phyloP scores from a whole-genome alignment of 371 early-diverging fungal species.

The Blakeslea trispora region DNA sequence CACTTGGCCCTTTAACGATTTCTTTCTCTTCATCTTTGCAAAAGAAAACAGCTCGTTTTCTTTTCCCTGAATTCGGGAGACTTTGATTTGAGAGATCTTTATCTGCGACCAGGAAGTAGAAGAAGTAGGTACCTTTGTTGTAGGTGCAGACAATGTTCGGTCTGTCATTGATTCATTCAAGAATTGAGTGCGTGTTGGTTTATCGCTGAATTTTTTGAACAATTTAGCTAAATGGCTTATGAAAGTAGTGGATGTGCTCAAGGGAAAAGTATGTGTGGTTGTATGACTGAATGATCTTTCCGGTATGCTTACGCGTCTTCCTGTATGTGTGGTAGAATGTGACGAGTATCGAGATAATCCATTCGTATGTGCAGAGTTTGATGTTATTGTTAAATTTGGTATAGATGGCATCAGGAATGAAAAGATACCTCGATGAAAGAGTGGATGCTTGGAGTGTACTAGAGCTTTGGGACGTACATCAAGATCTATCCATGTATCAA shows the following conservation, averaged over 20 bases:
- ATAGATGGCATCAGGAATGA: conserved; percentile 23
- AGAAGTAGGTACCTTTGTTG: conserved; percentile 5
- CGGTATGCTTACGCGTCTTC: conserved; percentile 5
- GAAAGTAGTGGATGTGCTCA: background rate
- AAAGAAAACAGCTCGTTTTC: background rate
- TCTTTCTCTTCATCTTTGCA: conserved; percentile 6
- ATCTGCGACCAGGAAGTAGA: conserved; percentile 19
- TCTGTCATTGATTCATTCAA: background rate
- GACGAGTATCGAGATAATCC: conserved; percentile 21
- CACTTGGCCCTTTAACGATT: background rate
- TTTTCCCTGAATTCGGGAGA: conserved; percentile 1
- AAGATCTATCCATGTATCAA: conserved; percentile 14
- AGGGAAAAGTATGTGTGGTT: background rate
- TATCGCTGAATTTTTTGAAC: conserved; percentile 5
- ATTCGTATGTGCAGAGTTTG: conserved; percentile 7
- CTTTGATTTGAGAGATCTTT: background rate
- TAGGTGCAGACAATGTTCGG: conserved; percentile 11
- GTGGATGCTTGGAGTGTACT: conserved; percentile 21
- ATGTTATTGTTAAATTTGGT: conserved; percentile 8
- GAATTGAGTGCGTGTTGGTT: background rate
- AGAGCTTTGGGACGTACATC: conserved; percentile 19
- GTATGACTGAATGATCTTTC: background rate
- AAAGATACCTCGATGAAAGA: conserved; percentile 20
- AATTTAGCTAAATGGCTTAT: conserved; percentile 3
- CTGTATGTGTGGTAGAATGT: conserved; percentile 8